Evolutionary conservation across 1,284 basidiomycete genomes (phyloP).

Genomic region (Cutaneotrichosporon sp.): DNA sequence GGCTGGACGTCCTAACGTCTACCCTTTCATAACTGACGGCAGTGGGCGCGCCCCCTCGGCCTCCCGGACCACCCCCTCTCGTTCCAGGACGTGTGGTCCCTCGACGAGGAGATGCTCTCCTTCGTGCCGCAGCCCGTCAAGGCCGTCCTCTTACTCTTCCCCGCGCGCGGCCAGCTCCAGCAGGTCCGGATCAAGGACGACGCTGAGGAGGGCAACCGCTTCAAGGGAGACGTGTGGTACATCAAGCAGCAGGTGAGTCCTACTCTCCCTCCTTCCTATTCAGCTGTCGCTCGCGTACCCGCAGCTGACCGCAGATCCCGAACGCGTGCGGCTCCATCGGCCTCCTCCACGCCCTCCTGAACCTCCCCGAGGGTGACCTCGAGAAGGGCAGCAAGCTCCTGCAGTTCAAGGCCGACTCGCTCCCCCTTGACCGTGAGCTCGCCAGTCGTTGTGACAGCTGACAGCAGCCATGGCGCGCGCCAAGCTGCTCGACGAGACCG

Average conservation of each 20-base stretch:
- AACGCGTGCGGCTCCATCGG: conserved; percentile 92
- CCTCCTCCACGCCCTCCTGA: conserved; percentile 67
- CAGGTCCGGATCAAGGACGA: conserved; percentile 59
- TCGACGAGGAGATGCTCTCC: conserved; percentile 73
- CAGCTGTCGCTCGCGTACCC: background rate
- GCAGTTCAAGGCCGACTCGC: conserved; percentile 46
- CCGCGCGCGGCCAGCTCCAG: conserved; percentile 62
- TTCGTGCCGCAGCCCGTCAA: conserved; percentile 71
- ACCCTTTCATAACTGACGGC: background rate
- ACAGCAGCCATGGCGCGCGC: conserved; percentile 63
- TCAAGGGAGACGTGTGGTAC: conserved; percentile 50
- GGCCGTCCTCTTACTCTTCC: conserved; percentile 81
- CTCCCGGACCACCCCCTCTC: conserved; percentile 61
- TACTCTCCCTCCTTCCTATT: background rate
- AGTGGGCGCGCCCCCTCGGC: conserved; percentile 79
- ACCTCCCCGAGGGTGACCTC: conserved; percentile 39
- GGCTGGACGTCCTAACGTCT: background rate
- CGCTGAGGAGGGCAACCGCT: conserved; percentile 32
- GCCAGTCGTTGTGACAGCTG: background rate
- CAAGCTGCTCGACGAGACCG: conserved; percentile 68
- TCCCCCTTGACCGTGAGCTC: conserved; percentile 36
- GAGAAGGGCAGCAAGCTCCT: conserved; percentile 33
- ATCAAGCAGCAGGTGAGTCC: conserved; percentile 56
- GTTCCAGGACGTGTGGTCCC: conserved; percentile 79
- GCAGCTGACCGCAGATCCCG: conserved; percentile 61